Evolutionary conservation across 2,329 filamentous ascomycete genomes (phyloP).

Genomic region (Clarireedia homoeocarpa): DNA sequence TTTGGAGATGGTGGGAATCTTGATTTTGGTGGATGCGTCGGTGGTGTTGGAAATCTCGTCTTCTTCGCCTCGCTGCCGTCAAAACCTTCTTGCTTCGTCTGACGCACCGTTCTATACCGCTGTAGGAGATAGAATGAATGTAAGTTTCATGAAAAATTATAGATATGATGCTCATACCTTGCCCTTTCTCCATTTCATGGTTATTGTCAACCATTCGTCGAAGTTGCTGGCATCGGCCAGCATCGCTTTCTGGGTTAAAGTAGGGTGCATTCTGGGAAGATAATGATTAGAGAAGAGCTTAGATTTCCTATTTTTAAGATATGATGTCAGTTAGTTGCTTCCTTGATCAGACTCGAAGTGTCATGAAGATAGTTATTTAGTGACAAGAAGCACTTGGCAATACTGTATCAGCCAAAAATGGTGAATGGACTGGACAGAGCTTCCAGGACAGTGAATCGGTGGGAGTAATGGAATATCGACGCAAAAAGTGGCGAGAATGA

Average conservation of each 20-base stretch:
- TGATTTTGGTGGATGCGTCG: neutral
- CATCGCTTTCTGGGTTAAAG: neutral
- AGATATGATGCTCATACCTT: neutral
- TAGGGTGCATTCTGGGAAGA: neutral
- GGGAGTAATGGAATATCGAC: too few relatives aligned
- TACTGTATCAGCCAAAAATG: too few relatives aligned
- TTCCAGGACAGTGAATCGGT: too few relatives aligned
- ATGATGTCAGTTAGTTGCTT: neutral
- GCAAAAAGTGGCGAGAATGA: too few relatives aligned
- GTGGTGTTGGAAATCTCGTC: neutral
- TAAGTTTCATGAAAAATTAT: neutral
- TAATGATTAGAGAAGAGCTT: neutral
- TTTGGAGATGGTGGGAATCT: neutral
- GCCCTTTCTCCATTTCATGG: slow-evolving; percentile 8
- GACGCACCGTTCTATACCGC: neutral
- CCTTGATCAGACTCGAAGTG: too few relatives aligned
- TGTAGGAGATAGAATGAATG: neutral
- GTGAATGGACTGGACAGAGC: too few relatives aligned
- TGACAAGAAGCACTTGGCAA: too few relatives aligned
- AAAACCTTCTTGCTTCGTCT: too few relatives aligned
- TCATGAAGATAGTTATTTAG: too few relatives aligned
- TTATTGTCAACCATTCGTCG: slow-evolving; percentile 10
- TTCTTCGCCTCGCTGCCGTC: too few relatives aligned
- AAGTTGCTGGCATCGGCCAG: slow-evolving; percentile 3
- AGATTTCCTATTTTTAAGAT: neutral